A percentile compares a stretch with the other conserved stretches of the same genome.
Evolutionary conservation across 2,329 filamentous ascomycete genomes (phyloP).

Genomic region (Elsinoe australis): DNA sequence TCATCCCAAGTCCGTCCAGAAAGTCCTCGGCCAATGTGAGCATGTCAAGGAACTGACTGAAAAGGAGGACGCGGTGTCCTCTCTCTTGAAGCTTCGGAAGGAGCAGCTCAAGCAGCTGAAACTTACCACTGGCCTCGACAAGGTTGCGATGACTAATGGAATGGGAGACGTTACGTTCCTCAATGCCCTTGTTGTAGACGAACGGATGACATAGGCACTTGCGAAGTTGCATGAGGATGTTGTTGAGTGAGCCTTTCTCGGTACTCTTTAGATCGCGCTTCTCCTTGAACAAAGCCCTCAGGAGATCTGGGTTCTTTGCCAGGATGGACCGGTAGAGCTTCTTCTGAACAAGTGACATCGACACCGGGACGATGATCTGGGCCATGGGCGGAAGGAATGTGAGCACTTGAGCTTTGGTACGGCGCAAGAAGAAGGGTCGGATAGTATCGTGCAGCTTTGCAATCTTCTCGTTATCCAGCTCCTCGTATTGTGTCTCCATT

Average conservation of each 20-base stretch:
- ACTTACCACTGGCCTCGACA: conserved; percentile 83
- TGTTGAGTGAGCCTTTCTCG: conserved; percentile 77
- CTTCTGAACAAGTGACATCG: conserved; percentile 89
- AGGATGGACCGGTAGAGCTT: conserved; percentile 91
- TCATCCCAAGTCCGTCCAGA: conserved; percentile 62
- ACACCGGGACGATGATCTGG: conserved; percentile 92
- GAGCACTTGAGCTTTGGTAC: conserved; percentile 84
- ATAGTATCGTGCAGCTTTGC: conserved; percentile 75
- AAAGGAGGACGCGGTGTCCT: conserved; percentile 86
- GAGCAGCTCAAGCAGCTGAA: conserved; percentile 75
- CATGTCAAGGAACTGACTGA: conserved; percentile 89
- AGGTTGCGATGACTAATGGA: conserved; percentile 67
- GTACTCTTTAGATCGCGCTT: conserved; percentile 48
- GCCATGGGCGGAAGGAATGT: conserved; percentile 89
- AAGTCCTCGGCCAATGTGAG: conserved; percentile 89
- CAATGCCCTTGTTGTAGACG: conserved; percentile 82
- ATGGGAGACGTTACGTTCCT: conserved; percentile 63
- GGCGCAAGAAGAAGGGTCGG: conserved; percentile 60
- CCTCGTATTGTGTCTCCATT: conserved; percentile 66
- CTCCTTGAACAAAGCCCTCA: conserved; percentile 71
- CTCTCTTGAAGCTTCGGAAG: conserved; percentile 77
- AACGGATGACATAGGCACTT: conserved; percentile 96
- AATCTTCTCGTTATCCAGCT: conserved; percentile 77
- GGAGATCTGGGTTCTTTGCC: conserved; percentile 79
- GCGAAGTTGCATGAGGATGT: conserved; percentile 89